Evolutionary conservation across 257 asterid genomes (phyloP), one percentile per base, ranked within the genome.

Genomic region (Penstemon davidsonii): DNA sequence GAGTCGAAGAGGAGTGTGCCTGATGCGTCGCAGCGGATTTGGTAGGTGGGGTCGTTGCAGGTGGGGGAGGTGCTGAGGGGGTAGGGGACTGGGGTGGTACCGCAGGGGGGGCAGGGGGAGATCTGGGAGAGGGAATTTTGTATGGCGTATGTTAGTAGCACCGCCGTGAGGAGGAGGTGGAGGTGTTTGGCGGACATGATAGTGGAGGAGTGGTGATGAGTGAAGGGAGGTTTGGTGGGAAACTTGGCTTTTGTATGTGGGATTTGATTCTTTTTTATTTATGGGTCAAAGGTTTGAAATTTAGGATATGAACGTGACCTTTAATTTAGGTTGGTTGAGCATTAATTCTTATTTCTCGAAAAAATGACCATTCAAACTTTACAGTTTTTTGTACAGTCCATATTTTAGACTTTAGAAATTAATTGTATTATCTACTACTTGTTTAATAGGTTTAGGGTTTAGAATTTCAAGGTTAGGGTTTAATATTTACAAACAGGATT

Each of bases 41-140:
- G 73, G 85, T 90, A 92, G 11, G 76, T 60, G 5, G 78, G 91
- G 64, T 92, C 97, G 56, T 96, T 96, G 85, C 97, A 92, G 68
- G 38, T 63, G 10, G 94, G 68, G 74, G 74, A 76, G 69, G 96
- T 89, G 88, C 89, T 83, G 10, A 92, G 89, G 3, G 98, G 98
- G 79, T 90, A 92, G 4, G 98, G 96, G 13, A 92, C 91, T 7
- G 77, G 44, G 11, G 85, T 80, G 70, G 78, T 7, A 55, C 96
- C 96, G 79, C 98, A 92, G 18, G 84, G 76, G 41, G 91, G 82
- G 69, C 98, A 92, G 47, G 75, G 75, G 0, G 75, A 84, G 66
- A 75, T 25, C 33, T 25, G 76, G 75, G 86, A 85, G 64, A 72
- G 63, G 7, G 83, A 25, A 25, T 55, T 58, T 41, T 25, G 18